These are phyloP conservation scores for Colletotrichum spaethianum DNA, from an alignment of 2,329 filamentous ascomycete species.

Conservation along the genomic window DNA sequence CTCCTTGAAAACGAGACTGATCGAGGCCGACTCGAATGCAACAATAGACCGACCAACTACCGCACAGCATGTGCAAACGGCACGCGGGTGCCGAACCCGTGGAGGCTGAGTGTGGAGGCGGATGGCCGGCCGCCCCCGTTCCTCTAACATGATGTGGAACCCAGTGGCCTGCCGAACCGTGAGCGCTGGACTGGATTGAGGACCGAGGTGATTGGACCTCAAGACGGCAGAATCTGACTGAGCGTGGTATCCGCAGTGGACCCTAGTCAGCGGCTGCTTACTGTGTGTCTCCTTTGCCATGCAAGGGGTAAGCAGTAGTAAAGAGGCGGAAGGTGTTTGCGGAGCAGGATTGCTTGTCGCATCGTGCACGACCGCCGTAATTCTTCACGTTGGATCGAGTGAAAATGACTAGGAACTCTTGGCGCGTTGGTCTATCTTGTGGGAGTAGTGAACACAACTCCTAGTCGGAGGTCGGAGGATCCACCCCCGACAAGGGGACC, in stretches of 20 bases:
- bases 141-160: neutral
- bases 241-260: neutral
- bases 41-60: neutral
- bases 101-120: constrained; percentile 15
- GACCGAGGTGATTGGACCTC: neutral
- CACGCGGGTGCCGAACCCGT: neutral
- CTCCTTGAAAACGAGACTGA: neutral
- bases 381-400: neutral
- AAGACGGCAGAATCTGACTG: neutral
- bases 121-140: neutral
- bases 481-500: constrained; percentile 20
- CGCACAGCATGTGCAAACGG: constrained; percentile 6
- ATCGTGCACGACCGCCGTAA: neutral
- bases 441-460: neutral
- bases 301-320: constrained; percentile 21
- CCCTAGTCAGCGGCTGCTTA: constrained; percentile 5
- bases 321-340: neutral
- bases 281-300: neutral
- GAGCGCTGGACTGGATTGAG: neutral
- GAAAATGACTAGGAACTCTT: neutral
- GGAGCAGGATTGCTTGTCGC: neutral
- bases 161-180: neutral
- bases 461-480: constrained; percentile 8
- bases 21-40: neutral
- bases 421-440: constrained; percentile 2